Evolutionary conservation across 345 rosid genomes (phyloP), one percentile per base, ranked within the genome.

Genomic region (Clausena lansium): DNA sequence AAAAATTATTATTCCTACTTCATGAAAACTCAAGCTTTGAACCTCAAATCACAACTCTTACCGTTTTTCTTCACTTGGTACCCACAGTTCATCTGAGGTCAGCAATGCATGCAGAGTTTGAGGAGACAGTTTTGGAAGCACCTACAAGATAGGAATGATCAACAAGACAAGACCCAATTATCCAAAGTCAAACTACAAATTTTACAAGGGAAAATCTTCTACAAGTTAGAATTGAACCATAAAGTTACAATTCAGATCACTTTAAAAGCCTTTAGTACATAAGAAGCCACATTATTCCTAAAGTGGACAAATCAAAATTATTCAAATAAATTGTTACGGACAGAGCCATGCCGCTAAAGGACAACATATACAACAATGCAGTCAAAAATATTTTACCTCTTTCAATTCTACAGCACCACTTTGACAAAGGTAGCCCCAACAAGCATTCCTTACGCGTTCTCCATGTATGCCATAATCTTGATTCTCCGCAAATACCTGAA

Each of bases 351-450:
- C 9, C 2, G 5, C 52, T 38, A 38, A 38, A 36, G n/a, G 50
- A 2, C 5, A 73, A 38, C 55, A 67, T 7, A 27, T 17, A 38
- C 60, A 59, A 59, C 66, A 59, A 59, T 33, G 32, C 15, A 19
- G 35, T 47, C 30, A 71, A 55, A 33, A 24, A 32, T 24, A 59
- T 25, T 50, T 75, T 81, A 92, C 98, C 97, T 90, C 96, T 88
- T 93, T 92, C 87, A 95, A 83, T 79, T 95, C 99, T 87, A 85
- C 77, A 52, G 93, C 89, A 79, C 99, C 98, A 81, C 96, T 92
- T 87, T 93, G 99, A 85, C 99, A 95, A 83, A 95, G 98, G 85
- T 90, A 95, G 57, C 98, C 97, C 99, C 99, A 95, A 72, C 99
- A 95, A 74, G 97, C 99, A 83, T 86, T 92, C 82, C 95, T 92